These are phyloP conservation scores for Exsudoporus frostii DNA, from an alignment of 768 basidiomycete genomes.

Conservation along the genomic window DNA sequence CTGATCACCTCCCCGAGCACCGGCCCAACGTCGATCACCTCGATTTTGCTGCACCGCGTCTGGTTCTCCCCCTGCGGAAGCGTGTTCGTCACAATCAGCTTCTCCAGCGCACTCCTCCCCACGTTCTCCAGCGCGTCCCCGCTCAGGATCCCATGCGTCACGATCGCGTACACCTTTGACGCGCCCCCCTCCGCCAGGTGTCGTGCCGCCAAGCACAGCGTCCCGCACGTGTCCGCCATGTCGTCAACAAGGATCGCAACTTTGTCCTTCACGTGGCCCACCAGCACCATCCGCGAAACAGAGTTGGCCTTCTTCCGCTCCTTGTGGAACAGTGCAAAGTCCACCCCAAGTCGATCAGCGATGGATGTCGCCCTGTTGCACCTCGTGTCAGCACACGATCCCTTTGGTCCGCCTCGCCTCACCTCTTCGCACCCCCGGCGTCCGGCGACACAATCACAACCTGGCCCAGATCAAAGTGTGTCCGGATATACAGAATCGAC, in stretches of 20 bases:
- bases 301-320: constrained; percentile 97
- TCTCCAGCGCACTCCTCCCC: constrained; percentile 73
- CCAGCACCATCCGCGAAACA: constrained; percentile 92
- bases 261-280: constrained; percentile 91
- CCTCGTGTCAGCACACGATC: constrained; percentile 15
- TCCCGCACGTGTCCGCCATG: constrained; percentile 97
- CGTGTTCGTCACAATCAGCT: constrained; percentile 98
- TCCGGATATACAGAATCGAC: constrained; percentile 90
- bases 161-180: constrained; percentile 80
- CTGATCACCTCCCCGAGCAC: constrained; percentile 96
- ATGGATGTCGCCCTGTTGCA: constrained; percentile 85
- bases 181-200: constrained; percentile 91
- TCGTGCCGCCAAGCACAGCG: constrained; percentile 85
- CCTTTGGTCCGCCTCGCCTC: constrained; percentile 9
- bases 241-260: constrained; percentile 95
- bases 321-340: constrained; percentile 99
- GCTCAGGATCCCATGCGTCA: constrained; percentile 94
- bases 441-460: constrained; percentile 97
- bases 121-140: constrained; percentile 82
- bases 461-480: constrained; percentile 78
- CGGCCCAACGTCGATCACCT: constrained; percentile 91
- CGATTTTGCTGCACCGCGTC: constrained; percentile 70
- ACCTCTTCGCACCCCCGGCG: constrained; percentile 98
- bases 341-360: constrained; percentile 92
- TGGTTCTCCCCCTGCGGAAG: constrained; percentile 84